Conservation (phyloP, 768 basidiomycete genomes). For the Tulasnella sp. region DNA sequence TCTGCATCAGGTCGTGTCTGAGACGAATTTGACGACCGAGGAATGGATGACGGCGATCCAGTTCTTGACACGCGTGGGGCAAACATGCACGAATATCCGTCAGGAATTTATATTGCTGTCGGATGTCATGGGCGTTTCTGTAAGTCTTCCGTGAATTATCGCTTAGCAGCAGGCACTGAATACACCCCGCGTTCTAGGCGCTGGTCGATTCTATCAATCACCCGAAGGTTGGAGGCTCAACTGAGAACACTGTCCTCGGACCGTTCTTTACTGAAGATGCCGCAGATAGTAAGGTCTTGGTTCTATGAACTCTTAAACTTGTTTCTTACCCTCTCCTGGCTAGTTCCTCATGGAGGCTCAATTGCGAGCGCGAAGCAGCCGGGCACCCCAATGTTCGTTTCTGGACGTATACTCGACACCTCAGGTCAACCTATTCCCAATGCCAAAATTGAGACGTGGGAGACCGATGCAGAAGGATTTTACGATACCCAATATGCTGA, state of each 20-base stretch:
- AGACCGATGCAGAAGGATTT: slow-evolving; percentile 58
- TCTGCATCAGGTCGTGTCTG: slow-evolving; percentile 72
- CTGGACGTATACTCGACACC: slow-evolving; percentile 68
- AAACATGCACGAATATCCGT: slow-evolving; percentile 66
- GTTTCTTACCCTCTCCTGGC: not conserved
- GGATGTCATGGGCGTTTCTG: slow-evolving; percentile 76
- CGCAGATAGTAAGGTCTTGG: slow-evolving; percentile 57
- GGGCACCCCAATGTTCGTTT: slow-evolving; percentile 80
- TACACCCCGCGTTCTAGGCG: slow-evolving; percentile 38
- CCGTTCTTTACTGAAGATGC: slow-evolving; percentile 84
- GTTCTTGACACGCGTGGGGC: slow-evolving; percentile 74
- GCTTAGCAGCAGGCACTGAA: not conserved
- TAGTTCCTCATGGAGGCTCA: slow-evolving; percentile 69
- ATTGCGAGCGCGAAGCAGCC: slow-evolving; percentile 83
- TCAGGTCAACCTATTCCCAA: slow-evolving; percentile 65
- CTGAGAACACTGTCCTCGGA: slow-evolving; percentile 76
- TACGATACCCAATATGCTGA: slow-evolving; percentile 59
- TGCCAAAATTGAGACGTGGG: slow-evolving; percentile 82
- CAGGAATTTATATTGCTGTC: slow-evolving; percentile 86
- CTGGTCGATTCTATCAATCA: slow-evolving; percentile 78
- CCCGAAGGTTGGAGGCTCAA: slow-evolving; percentile 61
- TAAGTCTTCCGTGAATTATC: not conserved
- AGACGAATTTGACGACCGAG: slow-evolving; percentile 75
- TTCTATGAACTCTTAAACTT: not conserved
- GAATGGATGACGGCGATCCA: slow-evolving; percentile 80